A percentile compares a stretch with the other conserved stretches of the same genome.
Conservation (phyloP, 2,329 filamentous ascomycete species). For the Lasiodiplodia gonubiensis region DNA sequence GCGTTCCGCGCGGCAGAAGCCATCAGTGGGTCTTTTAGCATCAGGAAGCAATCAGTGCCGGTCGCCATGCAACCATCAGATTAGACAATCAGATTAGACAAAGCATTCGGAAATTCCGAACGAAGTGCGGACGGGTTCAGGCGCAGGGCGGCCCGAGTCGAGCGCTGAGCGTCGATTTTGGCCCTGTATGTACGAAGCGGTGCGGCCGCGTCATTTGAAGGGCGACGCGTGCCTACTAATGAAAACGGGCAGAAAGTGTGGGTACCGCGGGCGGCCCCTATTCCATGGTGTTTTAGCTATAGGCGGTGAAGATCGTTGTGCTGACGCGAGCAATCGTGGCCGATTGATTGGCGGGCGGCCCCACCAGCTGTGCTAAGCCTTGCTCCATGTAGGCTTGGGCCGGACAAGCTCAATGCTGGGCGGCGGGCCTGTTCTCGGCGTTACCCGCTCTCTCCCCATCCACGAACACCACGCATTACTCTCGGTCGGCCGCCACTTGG, state of each 20-base stretch:
- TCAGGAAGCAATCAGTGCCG: background rate
- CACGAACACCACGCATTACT: too few relatives aligned
- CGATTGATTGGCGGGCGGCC: background rate
- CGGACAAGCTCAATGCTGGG: background rate
- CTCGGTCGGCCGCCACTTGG: background rate
- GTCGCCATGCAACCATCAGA: background rate
- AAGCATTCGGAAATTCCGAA: background rate
- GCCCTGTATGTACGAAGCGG: background rate
- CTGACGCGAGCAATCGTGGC: background rate
- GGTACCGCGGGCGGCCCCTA: background rate
- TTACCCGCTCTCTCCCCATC: background rate
- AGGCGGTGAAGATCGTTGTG: background rate
- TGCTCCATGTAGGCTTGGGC: background rate
- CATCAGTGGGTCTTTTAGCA: background rate
- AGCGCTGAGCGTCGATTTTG: background rate
- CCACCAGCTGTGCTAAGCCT: background rate
- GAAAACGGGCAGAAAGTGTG: background rate
- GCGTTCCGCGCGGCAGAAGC: background rate
- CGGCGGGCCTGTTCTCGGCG: background rate
- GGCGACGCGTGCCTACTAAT: background rate
- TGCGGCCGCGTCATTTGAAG: background rate
- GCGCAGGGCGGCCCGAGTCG: background rate
- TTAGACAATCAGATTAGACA: slow-evolving; percentile 16
- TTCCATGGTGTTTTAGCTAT: background rate
- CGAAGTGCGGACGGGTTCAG: background rate